Conservation (phyloP, 306 rosid species). For the Benincasa hispida region DNA sequence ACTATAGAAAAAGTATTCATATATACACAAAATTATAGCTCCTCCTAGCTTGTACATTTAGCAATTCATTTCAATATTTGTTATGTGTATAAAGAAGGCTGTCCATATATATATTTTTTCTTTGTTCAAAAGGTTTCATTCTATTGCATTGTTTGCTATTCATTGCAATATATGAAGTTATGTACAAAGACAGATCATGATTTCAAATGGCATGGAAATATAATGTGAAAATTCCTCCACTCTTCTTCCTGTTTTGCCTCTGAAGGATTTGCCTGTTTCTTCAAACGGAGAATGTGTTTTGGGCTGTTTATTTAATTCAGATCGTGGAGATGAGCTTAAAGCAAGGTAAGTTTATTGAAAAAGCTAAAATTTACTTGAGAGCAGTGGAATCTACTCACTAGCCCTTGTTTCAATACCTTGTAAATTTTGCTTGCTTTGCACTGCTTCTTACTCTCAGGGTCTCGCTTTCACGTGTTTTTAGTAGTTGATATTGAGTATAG, state of each 20-base stretch:
- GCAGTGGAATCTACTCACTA: no score
- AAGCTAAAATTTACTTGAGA: no score
- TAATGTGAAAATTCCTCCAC: not conserved
- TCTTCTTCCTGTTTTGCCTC: not conserved
- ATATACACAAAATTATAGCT: slow-evolving; percentile 9
- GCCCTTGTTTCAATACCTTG: no score
- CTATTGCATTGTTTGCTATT: slow-evolving; percentile 5
- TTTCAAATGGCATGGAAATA: not conserved
- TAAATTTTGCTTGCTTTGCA: no score
- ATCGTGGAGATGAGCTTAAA: not conserved
- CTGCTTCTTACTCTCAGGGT: no score
- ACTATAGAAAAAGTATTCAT: slow-evolving; percentile 26
- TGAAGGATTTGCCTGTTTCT: no score
- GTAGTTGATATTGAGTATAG: no score
- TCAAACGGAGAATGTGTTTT: no score
- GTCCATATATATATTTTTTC: not conserved
- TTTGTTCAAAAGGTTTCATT: not conserved
- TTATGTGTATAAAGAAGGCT: slow-evolving; percentile 5
- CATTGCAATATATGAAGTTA: not conserved
- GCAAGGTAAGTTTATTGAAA: not conserved
- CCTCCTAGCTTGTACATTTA: slow-evolving; percentile 46
- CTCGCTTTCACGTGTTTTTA: no score
- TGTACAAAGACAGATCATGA: not conserved
- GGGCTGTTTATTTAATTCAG: not conserved
- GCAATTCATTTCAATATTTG: slow-evolving; percentile 34